A percentile compares a stretch with the other conserved stretches of the same genome.
These are phyloP conservation scores for Meredithiella fracta DNA, from an alignment of 2,329 filamentous ascomycete species.

Conservation along the genomic window DNA sequence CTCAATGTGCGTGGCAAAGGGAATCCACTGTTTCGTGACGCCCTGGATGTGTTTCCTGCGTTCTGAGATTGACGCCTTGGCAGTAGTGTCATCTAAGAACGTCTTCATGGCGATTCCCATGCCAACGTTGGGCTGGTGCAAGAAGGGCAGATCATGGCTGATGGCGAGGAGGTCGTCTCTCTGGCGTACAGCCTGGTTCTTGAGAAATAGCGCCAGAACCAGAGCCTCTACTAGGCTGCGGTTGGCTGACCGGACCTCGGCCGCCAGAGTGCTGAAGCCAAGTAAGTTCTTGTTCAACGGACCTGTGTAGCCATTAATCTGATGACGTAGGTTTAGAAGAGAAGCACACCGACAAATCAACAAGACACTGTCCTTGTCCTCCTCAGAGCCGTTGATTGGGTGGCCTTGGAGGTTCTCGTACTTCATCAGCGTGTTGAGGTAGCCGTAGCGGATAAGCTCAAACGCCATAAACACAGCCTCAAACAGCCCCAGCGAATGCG, in stretches of 20 bases:
- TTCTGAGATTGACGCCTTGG: conserved; percentile 34
- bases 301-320: conserved; percentile 79
- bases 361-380: conserved; percentile 62
- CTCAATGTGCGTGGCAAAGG: conserved; percentile 39
- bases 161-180: conserved; percentile 51
- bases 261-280: conserved; percentile 69
- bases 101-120: conserved; percentile 68
- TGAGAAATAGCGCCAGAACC: conserved; percentile 62
- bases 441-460: conserved; percentile 64
- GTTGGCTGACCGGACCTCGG: conserved; percentile 60
- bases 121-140: conserved; percentile 53
- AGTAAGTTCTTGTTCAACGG: conserved; percentile 82
- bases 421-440: conserved; percentile 54
- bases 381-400: conserved; percentile 41
- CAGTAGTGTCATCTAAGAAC: conserved; percentile 51
- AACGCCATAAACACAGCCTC: conserved; percentile 71
- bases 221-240: conserved; percentile 75
- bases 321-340: conserved; percentile 65
- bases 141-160: conserved; percentile 57
- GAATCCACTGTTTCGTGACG: conserved; percentile 40
- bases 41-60: conserved; percentile 29
- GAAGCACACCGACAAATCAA: conserved; percentile 78
- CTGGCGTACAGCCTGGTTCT: conserved; percentile 59
- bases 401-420: conserved; percentile 38
- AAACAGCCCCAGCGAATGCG: conserved; percentile 37